Evolutionary conservation across 208 protist genomes (phyloP), one percentile per base, ranked within the genome.

Genomic region (Trypanosomatidae sp.): DNA sequence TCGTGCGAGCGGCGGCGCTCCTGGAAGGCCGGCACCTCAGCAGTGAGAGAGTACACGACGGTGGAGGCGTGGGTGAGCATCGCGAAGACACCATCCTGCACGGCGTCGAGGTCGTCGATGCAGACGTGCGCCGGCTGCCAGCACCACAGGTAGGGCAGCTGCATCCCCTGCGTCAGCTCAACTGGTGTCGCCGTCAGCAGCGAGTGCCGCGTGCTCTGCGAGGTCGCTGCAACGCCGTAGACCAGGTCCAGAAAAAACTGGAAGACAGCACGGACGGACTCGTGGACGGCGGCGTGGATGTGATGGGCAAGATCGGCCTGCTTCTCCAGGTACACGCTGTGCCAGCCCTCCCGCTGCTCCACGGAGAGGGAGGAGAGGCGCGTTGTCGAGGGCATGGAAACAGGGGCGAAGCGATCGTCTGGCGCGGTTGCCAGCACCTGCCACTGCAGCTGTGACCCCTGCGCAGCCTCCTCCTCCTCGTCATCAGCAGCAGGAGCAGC

Each of bases 81-180:
- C 19, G 87, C 77, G 30, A 94, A 86, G 30, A 88, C 25, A 13
- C 75, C 68, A 69, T 95, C 89, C 43, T 80, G 74, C 53, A 95
- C 36, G 17, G 77, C 76, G 53, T 92, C 89, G 56, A 89, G 71
- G 73, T 96, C 89, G 71, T 96, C 91, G 55, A 96, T 66, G 56
- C 92, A 78, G 28, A 96, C 46, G 41, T 85, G 71, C 44, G 77
- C 52, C 0, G 91, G 91, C 53, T 82, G 75, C 87, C 88, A 96
- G n/a, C 68, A 72, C 77, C 80, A 90, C 43, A 94, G 71, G 59
- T 87, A 92, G n/a, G 85, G 74, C 49, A 96, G 64, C 43, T 77
- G 73, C 74, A 74, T 65, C 3, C 73, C 66, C 39, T 82, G 79
- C 65, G 90, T 72, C 56, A 93, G 66, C 56, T 86, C 82, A 7